phyloP scores from a whole-genome alignment of 2,329 filamentous ascomycete species.

The Hymenoscyphus scutula region DNA sequence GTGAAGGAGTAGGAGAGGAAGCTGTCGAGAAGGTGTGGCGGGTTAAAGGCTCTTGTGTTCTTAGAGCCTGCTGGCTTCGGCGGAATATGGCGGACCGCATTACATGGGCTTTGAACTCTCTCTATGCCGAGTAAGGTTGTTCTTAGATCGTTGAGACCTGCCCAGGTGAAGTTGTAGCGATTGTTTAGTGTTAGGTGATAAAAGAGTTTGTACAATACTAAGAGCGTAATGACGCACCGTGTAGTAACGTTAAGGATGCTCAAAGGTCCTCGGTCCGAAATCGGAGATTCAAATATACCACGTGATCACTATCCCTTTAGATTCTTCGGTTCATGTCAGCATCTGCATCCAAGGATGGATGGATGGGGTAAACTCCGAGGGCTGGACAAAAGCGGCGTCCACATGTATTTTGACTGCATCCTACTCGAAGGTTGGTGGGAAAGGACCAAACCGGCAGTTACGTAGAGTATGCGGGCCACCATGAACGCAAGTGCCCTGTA shows the following conservation, averaged over 20 bases:
- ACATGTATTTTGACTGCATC: neutral
- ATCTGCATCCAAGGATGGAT: slow-evolving; percentile 8
- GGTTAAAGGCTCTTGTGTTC: slow-evolving; percentile 10
- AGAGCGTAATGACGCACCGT: neutral
- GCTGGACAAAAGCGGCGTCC: neutral
- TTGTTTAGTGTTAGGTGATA: neutral
- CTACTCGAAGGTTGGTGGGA: too few species aligned
- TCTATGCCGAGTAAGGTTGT: neutral
- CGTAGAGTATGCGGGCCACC: neutral
- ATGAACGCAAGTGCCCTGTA: neutral
- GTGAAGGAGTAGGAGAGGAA: neutral
- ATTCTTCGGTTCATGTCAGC: neutral
- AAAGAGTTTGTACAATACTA: neutral
- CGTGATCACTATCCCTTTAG: too few species aligned
- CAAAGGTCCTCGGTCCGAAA: neutral
- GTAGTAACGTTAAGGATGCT: neutral
- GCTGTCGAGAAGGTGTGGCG: slow-evolving; percentile 17
- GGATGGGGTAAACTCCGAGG: neutral
- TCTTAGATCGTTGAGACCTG: neutral
- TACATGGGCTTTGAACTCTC: neutral
- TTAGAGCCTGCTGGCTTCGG: slow-evolving; percentile 11
- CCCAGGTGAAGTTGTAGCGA: too few species aligned
- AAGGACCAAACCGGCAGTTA: too few species aligned
- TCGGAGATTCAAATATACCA: neutral
- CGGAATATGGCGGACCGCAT: slow-evolving; percentile 19